These are phyloP conservation scores for Lipomyces starkeyi DNA, from an alignment of 805 yeast genomes.

Conservation along the genomic window DNA sequence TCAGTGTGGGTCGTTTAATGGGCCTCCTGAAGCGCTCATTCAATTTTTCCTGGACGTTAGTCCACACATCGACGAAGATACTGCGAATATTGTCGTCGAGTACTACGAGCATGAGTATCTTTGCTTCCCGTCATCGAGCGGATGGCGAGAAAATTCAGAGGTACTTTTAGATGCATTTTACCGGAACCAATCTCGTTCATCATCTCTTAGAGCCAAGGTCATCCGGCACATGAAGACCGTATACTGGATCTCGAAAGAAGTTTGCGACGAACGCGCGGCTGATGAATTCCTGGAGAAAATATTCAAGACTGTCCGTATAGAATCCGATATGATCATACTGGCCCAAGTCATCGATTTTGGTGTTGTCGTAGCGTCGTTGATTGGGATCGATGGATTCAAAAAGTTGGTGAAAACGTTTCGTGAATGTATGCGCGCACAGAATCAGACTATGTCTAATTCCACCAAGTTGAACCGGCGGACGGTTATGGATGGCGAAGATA, in stretches of 20 bases:
- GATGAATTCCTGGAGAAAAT: constrained; percentile 48
- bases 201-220: constrained; percentile 39
- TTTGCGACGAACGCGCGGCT: constrained; percentile 44
- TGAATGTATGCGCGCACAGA: constrained; percentile 38
- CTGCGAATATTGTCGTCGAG: constrained; percentile 54
- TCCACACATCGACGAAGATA: constrained; percentile 48
- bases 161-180: constrained; percentile 56
- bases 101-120: constrained; percentile 56
- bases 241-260: constrained; percentile 48
- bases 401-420: constrained; percentile 27
- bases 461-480: neutral
- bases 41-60: constrained; percentile 51
- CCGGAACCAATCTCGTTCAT: constrained; percentile 41
- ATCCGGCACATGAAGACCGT: constrained; percentile 48
- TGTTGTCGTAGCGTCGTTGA: constrained; percentile 40
- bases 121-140: constrained; percentile 59
- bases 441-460: constrained; percentile 38
- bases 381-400: constrained; percentile 15
- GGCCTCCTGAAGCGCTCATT: constrained; percentile 54
- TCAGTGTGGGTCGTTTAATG: constrained; percentile 48
- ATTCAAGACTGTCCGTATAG: constrained; percentile 42
- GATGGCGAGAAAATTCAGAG: constrained; percentile 59
- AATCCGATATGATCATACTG: constrained; percentile 47
- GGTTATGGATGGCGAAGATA: neutral
- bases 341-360: constrained; percentile 41